Base-by-base conservation (phyloP, 78 protist species). In the Acrasis kona region DNA sequence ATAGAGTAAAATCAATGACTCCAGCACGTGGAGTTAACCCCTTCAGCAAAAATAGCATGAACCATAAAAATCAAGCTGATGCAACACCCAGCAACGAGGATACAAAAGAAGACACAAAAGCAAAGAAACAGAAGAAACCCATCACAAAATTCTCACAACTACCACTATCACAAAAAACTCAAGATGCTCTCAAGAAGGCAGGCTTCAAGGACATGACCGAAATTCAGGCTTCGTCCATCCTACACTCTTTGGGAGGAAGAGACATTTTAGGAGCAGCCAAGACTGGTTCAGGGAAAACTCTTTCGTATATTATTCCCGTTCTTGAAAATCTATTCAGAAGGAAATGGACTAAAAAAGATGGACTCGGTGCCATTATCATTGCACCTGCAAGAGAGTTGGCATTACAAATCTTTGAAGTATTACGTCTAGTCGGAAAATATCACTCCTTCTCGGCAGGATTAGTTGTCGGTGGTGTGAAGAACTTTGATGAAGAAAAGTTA, bases 331-430 rank as follows among this genome's bases (percentile, higher is more conserved):
- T 96, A 27, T 91, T 40, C 71, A 65, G 92, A 64, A 10, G 41
- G 74, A 65, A 65, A 19, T 96, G 97, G 97, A 29, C 74, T 5
- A 19, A 3, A 5, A 5, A 38, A 2, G 95, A 89, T 36, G 97
- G 98, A 2, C 34, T 96, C 3, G 99, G 99, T 2, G 99, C 91
- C 1, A 57, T 97, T 6, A 64, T 97, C 27, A 42, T 98, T 10
- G 50, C 99, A 28, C 99, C 99, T 10, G 95, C 99, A 5, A 74
- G 99, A 29, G 99, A 97, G 70, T 91, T 97, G 31, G 98, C 98
- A 1, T 34, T 87, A n/a, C 99, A 98, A 79, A 96, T 92, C 28
- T 98, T 93, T 70, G 92, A 96, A 19, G 97, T 92, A 40, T 77
- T 93, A 29, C 40, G 77, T 12, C 36, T 12, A 32, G 65, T 90